These are phyloP conservation scores for Quercus glauca DNA, from an alignment of 306 rosid species.

Conservation along the genomic window DNA sequence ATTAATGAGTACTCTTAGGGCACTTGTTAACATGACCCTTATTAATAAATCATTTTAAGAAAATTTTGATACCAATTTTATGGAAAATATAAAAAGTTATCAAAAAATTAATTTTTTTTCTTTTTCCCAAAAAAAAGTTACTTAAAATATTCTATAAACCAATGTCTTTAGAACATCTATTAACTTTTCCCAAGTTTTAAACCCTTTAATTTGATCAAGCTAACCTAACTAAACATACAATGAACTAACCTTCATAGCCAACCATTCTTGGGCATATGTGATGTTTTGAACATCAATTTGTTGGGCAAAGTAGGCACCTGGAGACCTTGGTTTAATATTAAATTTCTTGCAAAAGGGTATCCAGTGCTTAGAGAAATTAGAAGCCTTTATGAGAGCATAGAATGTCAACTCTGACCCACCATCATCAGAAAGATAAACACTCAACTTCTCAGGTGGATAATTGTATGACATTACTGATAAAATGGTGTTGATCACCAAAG, in stretches of 20 bases:
- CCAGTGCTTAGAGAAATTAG: conserved; percentile 55
- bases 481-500: no score
- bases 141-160: no score
- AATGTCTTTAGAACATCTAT: no score
- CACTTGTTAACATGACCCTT: no score
- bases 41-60: no score
- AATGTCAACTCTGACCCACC: conserved; percentile 67
- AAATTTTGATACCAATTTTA: no score
- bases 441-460: conserved; percentile 51
- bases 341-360: conserved; percentile 55
- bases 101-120: no score
- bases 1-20: no score
- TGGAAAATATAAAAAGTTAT: no score
- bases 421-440: conserved; percentile 65
- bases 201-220: no score
- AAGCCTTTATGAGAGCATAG: conserved; percentile 57
- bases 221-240: background rate
- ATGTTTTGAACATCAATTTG: background rate
- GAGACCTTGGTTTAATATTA: conserved; percentile 53
- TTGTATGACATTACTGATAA: conserved; percentile 11
- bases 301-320: conserved; percentile 45
- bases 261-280: conserved; percentile 23
- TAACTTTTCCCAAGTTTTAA: no score
- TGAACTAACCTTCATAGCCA: conserved; percentile 38
- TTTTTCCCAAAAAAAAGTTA: no score